A percentile compares a stretch with the other conserved stretches of the same genome.
Conservation (phyloP, 176 grass and related monocot species). For the Hsuehochloa calcarea region DNA sequence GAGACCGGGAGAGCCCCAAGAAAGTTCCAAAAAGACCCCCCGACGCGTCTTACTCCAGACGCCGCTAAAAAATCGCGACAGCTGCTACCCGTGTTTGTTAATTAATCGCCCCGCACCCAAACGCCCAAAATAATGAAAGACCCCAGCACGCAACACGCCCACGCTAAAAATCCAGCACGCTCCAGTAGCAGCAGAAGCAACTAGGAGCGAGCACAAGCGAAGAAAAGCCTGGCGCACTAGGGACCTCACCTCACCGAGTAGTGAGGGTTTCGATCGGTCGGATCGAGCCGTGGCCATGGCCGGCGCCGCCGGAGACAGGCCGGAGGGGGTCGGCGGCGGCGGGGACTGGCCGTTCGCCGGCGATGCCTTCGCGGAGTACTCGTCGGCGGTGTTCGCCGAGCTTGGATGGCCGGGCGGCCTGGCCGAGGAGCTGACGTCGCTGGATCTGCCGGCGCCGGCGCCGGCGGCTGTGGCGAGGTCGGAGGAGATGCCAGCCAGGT, state of each 20-base stretch:
- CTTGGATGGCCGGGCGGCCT: slow-evolving; percentile 31
- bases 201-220: background rate
- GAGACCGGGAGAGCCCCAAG: background rate
- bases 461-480: background rate
- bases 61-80: slow-evolving; percentile 40
- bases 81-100: background rate
- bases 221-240: background rate
- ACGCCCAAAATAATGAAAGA: slow-evolving; percentile 12
- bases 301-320: slow-evolving; percentile 24
- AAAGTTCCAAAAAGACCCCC: slow-evolving; percentile 39
- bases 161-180: slow-evolving; percentile 29
- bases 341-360: slow-evolving; percentile 52
- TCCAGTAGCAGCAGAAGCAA: background rate
- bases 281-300: slow-evolving; percentile 19
- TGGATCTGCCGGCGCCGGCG: slow-evolving; percentile 40
- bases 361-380: slow-evolving; percentile 42
- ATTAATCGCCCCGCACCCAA: slow-evolving; percentile 15
- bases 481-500: slow-evolving; percentile 23
- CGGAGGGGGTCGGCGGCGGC: slow-evolving; percentile 17
- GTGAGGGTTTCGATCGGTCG: background rate
- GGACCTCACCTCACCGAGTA: background rate
- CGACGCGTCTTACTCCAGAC: slow-evolving; percentile 46
- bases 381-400: slow-evolving; percentile 53
- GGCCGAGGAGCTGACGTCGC: slow-evolving; percentile 38
- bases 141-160: background rate